A percentile compares a stretch with the other conserved stretches of the same genome.
phyloP scores from a whole-genome alignment of 257 asterid genomes.

The Solanum chiquidenum region DNA sequence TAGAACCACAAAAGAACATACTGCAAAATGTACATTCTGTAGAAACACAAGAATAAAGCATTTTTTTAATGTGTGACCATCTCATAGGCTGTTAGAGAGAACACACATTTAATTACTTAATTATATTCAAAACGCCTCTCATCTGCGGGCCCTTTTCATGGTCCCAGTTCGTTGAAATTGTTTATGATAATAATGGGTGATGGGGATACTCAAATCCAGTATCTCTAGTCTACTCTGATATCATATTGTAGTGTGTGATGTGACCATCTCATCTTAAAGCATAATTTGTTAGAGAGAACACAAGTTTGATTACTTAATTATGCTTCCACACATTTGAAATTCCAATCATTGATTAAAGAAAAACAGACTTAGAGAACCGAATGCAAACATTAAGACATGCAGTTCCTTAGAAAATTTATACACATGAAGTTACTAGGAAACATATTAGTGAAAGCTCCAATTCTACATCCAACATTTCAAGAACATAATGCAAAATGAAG shows the following conservation, averaged over 20 bases:
- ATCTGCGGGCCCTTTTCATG: not conserved
- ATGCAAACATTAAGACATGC: not conserved
- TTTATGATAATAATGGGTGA: not conserved
- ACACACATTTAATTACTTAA: not conserved
- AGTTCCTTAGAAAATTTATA: not conserved
- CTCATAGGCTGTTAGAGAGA: not conserved
- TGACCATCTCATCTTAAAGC: not conserved
- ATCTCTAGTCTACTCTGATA: not conserved
- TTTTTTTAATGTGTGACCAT: not conserved
- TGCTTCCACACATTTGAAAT: not conserved
- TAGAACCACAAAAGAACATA: not conserved
- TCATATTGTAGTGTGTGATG: not conserved
- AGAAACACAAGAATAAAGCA: not conserved
- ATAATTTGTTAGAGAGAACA: not conserved
- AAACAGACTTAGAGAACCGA: not conserved
- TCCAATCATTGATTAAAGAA: not conserved
- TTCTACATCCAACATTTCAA: not conserved
- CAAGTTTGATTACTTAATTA: not conserved
- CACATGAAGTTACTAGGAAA: not conserved
- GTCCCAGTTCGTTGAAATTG: not conserved
- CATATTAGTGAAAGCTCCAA: not conserved
- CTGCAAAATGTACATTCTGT: not conserved
- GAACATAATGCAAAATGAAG: not conserved
- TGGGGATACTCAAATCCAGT: not conserved
- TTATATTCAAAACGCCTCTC: not conserved